Conservation (phyloP, 257 asterid genomes). For the Capsicum chinense region DNA sequence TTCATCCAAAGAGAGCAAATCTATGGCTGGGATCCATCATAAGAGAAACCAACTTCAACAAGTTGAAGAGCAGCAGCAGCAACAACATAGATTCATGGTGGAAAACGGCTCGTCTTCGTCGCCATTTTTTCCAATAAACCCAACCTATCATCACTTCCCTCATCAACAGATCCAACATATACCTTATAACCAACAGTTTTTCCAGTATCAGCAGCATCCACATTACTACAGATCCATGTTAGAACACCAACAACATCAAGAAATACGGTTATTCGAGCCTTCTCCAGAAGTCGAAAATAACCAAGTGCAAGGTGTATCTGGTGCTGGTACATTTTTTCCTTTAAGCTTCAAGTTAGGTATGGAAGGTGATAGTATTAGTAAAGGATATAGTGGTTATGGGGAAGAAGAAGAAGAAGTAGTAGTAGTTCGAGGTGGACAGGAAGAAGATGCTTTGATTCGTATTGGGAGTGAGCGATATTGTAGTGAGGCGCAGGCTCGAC, state of each 20-base stretch:
- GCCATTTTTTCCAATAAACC: constrained; percentile 44
- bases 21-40: constrained; percentile 47
- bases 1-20: not conserved
- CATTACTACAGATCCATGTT: constrained; percentile 31
- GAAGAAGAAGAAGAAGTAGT: not conserved
- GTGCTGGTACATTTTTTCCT: constrained; percentile 36
- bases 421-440: constrained; percentile 19
- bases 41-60: not conserved
- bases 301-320: constrained; percentile 14
- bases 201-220: constrained; percentile 44
- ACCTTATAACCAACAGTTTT: constrained; percentile 42
- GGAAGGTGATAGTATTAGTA: constrained; percentile 25
- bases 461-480: constrained; percentile 47
- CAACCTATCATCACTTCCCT: constrained; percentile 31
- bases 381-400: too few relatives aligned
- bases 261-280: not conserved
- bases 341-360: constrained; percentile 57
- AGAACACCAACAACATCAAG: constrained; percentile 31
- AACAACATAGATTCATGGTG: constrained; percentile 21
- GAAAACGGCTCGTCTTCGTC: constrained; percentile 28
- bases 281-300: not conserved
- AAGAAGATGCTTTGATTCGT: constrained; percentile 45
- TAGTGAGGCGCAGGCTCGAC: constrained; percentile 47
- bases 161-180: constrained; percentile 33
- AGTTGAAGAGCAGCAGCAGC: constrained; percentile 28